Conservation (phyloP, 2,329 filamentous ascomycete genomes). For the Colletotrichum kahawae region DNA sequence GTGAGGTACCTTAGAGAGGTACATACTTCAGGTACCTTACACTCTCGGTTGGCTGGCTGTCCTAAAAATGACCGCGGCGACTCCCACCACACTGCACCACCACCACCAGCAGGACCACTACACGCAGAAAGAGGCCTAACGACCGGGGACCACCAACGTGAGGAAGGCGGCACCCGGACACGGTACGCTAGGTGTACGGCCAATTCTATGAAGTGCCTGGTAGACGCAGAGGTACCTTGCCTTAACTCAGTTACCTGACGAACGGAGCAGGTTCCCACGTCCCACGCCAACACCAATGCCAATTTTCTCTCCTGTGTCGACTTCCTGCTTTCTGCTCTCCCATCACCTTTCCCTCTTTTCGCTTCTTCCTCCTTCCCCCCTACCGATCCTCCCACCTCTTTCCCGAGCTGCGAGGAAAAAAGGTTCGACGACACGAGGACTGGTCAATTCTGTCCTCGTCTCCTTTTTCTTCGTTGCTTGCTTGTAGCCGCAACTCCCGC, state of each 20-base stretch:
- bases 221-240: not conserved
- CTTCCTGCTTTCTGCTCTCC: constrained; percentile 32
- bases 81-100: not conserved
- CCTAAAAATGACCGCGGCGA: not conserved
- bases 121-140: no score
- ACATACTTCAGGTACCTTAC: not conserved
- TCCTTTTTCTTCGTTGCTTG: constrained; percentile 8
- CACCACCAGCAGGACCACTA: not conserved
- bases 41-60: not conserved
- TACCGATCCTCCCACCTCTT: constrained; percentile 15
- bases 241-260: not conserved
- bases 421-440: constrained; percentile 13
- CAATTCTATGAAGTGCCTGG: not conserved
- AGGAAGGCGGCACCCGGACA: not conserved
- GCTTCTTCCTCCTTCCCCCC: constrained; percentile 18
- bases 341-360: constrained; percentile 27
- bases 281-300: constrained; percentile 20
- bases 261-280: constrained; percentile 24
- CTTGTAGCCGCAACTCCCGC: constrained; percentile 15
- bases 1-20: not conserved
- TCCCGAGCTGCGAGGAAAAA: constrained; percentile 23
- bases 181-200: not conserved
- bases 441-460: constrained; percentile 16
- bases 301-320: constrained; percentile 23
- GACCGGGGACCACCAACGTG: not conserved